phyloP scores from a whole-genome alignment of 78 protist species.

The Cavenderia fasciculata region DNA sequence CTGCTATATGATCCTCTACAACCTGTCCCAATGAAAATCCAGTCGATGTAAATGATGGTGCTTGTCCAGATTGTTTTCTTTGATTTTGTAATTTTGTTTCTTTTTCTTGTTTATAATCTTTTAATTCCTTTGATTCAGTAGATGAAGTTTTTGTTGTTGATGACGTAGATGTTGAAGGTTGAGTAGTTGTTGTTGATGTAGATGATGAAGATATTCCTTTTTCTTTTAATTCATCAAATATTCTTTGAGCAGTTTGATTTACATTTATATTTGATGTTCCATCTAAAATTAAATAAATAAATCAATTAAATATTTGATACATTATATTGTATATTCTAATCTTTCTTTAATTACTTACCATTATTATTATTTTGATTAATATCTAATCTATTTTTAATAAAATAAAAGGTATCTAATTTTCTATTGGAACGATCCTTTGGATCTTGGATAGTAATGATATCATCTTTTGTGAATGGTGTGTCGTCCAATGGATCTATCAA shows the following conservation, averaged over 20 bases:
- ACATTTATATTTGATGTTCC: conserved; percentile 14
- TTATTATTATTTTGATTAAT: no score
- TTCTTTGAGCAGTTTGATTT: conserved; percentile 49
- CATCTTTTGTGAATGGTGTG: conserved; percentile 84
- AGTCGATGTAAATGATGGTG: conserved; percentile 68
- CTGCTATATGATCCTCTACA: conserved; percentile 52
- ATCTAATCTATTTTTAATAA: conserved; percentile 30
- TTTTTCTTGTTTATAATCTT: conserved; percentile 59
- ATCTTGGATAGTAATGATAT: conserved; percentile 83
- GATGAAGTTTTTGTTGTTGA: conserved; percentile 21
- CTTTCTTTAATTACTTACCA: no score
- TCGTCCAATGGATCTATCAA: conserved; percentile 89
- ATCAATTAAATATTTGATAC: neutral
- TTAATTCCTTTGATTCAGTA: conserved; percentile 29
- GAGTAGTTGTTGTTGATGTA: neutral
- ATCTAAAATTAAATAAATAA: neutral
- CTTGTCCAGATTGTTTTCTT: conserved; percentile 42
- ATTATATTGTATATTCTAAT: no score
- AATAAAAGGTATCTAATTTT: conserved; percentile 25
- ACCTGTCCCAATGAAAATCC: neutral
- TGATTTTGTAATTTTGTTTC: conserved; percentile 4
- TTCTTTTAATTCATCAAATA: conserved; percentile 24
- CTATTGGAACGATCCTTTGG: conserved; percentile 1
- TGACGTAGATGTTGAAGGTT: neutral
- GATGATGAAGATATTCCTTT: conserved; percentile 31